Percentiles rank a stretch among this genome's conserved stretches.
These are phyloP conservation scores for Eucalyptus polyanthemos DNA, from an alignment of 345 rosid species.

Conservation along the genomic window DNA sequence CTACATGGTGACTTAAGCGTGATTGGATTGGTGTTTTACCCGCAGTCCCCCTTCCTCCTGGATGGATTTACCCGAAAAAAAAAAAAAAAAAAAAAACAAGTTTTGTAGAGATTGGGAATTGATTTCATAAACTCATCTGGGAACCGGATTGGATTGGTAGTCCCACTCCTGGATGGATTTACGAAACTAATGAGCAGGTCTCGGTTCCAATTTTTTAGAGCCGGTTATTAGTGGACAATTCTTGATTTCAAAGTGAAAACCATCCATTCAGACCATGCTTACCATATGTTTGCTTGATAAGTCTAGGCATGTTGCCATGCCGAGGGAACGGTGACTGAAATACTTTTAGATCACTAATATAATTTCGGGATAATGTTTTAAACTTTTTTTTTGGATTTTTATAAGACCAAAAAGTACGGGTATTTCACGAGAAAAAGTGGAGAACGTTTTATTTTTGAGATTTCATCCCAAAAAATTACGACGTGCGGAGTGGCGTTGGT, in stretches of 20 bases:
- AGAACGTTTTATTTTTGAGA: background rate
- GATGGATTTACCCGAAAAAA: no score
- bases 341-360: background rate
- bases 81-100: no score
- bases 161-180: fast-evolving
- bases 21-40: no score
- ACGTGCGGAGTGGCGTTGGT: background rate
- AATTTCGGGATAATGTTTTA: background rate
- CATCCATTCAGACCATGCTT: fast-evolving
- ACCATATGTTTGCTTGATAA: no score
- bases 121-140: fast-evolving
- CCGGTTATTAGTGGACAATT: fast-evolving
- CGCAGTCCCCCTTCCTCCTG: no score
- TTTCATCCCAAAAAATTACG: background rate
- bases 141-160: fast-evolving
- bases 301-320: no score
- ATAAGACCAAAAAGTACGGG: background rate
- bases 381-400: background rate
- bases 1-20: no score
- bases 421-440: background rate
- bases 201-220: no score
- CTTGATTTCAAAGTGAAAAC: fast-evolving
- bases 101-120: fast-evolving
- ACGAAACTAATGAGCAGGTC: fast-evolving
- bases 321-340: fast-evolving